Percentiles rank a stretch among this genome's conserved stretches.
Evolutionary conservation across 2,329 filamentous ascomycete species (phyloP).

Genomic region (Colletotrichum neosansevieriae): DNA sequence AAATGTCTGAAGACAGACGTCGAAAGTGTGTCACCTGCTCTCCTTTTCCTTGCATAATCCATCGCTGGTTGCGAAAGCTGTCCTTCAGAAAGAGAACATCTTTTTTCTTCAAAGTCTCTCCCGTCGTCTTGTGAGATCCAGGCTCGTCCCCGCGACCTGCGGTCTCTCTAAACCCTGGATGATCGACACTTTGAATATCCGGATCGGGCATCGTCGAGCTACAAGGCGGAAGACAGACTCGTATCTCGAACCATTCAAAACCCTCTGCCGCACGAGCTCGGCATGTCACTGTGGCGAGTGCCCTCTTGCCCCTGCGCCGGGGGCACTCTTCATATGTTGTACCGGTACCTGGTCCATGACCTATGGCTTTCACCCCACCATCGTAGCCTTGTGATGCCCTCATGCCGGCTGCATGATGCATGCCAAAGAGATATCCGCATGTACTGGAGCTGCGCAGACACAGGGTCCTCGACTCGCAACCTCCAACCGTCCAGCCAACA

Average conservation of each 20-base stretch:
- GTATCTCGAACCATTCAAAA: slow-evolving; percentile 30
- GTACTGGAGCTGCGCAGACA: slow-evolving; percentile 12
- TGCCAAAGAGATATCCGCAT: neutral
- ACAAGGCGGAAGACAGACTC: slow-evolving; percentile 10
- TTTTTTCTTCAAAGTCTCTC: slow-evolving; percentile 7
- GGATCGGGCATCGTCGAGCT: slow-evolving; percentile 28
- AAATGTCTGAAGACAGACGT: slow-evolving; percentile 4
- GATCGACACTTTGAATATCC: slow-evolving; percentile 35
- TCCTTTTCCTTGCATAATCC: slow-evolving; percentile 26
- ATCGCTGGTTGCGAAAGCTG: slow-evolving; percentile 5
- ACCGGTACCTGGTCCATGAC: slow-evolving; percentile 34
- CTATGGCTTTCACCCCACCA: slow-evolving; percentile 30
- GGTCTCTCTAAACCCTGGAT: neutral
- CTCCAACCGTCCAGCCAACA: neutral
- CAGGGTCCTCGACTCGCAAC: slow-evolving; percentile 2
- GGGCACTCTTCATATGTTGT: too few relatives aligned
- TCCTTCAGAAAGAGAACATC: neutral
- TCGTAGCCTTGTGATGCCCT: slow-evolving; percentile 15
- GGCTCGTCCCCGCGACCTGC: neutral
- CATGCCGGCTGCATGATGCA: slow-evolving; percentile 36
- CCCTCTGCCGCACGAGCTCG: neutral
- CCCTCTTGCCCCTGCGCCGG: neutral
- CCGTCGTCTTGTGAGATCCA: neutral
- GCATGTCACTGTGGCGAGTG: slow-evolving; percentile 27
- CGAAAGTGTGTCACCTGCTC: neutral